Base-by-base conservation (phyloP, 345 rosid genomes). In the Hibiscus syriacus region DNA sequence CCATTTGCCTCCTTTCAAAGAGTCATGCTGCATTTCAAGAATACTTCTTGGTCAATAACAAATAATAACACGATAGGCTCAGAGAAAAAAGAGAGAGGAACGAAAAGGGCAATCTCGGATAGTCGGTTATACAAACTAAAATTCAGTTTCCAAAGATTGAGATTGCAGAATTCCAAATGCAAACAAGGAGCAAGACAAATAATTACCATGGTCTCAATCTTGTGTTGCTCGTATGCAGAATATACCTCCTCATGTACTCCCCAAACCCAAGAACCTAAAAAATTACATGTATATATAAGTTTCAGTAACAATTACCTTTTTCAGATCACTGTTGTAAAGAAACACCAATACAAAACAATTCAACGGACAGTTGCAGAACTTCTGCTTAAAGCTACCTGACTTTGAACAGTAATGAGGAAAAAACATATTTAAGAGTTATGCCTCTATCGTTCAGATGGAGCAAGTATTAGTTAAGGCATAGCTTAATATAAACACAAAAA, bases 161-260 rank as follows among this genome's bases (percentile, higher is more conserved):
- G 16, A 38, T 27, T 14, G 41, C 43, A 45, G 45, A 64, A 5
- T 19, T 17, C 61, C n/a, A 45, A 65, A 59, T 16, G 6, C 39
- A 49, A 36, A 53, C 25, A 49, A 46, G 11, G 13, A 38, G 11
- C 36, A 68, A 17, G 57, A 53, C 0, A 41, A 32, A 57, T 23
- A 49, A 70, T 80, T 84, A 95, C 99, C 97, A 86, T 79, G 6
- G 99, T 92, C 82, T 92, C 99, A 11, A 77, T 75, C 81, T 39
- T 90, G 83, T 95, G 99, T 70, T 92, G 98, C 79, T 95, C 99
- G 32, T 95, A 95, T 11, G 99, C 99, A 48, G 97, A 12, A 74
- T 95, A 95, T 17, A 95, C 73, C 92, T 98, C 70, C 85, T 97
- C 43, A 92, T 92, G 79, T 95, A 95, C 74, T 92, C 98, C 26